Evolutionary conservation across 768 basidiomycete genomes (phyloP), one percentile per base, ranked within the genome.

Genomic region (Boletales sp.): DNA sequence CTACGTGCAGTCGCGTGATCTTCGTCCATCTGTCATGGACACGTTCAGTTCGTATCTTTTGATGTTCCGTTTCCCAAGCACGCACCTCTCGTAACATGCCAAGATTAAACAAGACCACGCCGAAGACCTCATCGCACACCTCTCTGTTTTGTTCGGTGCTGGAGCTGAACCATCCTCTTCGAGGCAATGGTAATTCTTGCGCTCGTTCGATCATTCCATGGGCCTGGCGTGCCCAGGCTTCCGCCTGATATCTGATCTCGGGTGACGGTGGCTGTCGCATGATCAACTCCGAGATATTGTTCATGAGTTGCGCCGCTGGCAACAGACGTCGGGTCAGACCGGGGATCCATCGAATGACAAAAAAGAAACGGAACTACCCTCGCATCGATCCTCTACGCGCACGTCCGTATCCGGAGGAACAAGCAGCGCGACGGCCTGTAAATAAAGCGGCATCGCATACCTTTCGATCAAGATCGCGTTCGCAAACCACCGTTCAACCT

Each of bases 381-480:
- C 71, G 59, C 86, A 88, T 44, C 72, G 72, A 52, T 86, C 79
- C 51, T 82, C 79, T 2, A 66, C 27, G 14, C 58, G 56, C 12
- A 67, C 62, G 13, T 58, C 54, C 39, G 65, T 45, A 15, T 58
- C 54, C 0, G 72, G 66, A 4, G 81, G 82, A 14, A 86, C 70
- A 40, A 87, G 73, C 18, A 86, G 67, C 0, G 80, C 78, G 40
- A 84, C 74, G 8, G 84, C 82, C 52, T 83, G 83, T 10, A 85
- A 69, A 63, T 87, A 87, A 6, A 87, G 72, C 3, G 79, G 77
- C 58, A 83, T 70, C 0, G 86, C 84, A 54, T 77, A 83, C 19
- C 86, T 87, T 48, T 43, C 24, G 9, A 35, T 18, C 44, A 32
- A 21, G 21, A 21, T 21, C 47, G 42, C 15, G 35, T 21, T 41